Conservation (phyloP, 768 basidiomycete genomes). For the Stropharia rugosoannulata region DNA sequence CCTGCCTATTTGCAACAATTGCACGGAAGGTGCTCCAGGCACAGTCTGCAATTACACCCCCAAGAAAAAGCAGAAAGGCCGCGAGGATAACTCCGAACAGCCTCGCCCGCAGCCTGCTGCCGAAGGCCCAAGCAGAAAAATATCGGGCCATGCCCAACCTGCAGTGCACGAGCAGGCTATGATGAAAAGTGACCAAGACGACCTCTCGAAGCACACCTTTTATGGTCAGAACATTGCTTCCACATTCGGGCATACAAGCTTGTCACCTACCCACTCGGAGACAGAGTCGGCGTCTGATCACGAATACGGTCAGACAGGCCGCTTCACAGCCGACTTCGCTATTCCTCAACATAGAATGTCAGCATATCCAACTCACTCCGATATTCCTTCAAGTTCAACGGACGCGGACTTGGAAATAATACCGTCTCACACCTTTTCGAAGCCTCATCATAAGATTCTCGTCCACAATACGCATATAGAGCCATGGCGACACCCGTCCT, state of each 20-base stretch:
- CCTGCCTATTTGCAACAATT: slow-evolving; percentile 70
- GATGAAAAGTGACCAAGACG: slow-evolving; percentile 7
- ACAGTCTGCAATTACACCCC: slow-evolving; percentile 71
- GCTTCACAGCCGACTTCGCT: slow-evolving; percentile 29
- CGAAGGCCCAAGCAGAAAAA: neutral
- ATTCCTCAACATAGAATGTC: slow-evolving; percentile 19
- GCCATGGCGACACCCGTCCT: slow-evolving; percentile 59
- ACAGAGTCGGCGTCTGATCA: slow-evolving; percentile 20
- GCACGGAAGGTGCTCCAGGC: slow-evolving; percentile 45
- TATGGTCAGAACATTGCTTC: slow-evolving; percentile 48
- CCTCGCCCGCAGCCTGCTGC: neutral
- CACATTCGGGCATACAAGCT: slow-evolving; percentile 20
- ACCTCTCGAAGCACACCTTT: slow-evolving; percentile 32
- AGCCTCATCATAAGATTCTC: slow-evolving; percentile 31
- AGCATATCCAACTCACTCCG: neutral
- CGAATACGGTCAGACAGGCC: slow-evolving; percentile 27
- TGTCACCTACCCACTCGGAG: slow-evolving; percentile 24
- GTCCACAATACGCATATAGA: slow-evolving; percentile 44
- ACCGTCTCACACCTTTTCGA: slow-evolving; percentile 35
- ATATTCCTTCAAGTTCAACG: neutral
- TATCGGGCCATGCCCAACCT: neutral
- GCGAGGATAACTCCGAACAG: slow-evolving; percentile 9
- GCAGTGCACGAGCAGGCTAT: neutral
- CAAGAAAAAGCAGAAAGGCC: slow-evolving; percentile 56
- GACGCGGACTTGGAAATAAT: slow-evolving; percentile 38